Base-by-base conservation (phyloP, 2,329 filamentous ascomycete genomes). In the Beauveria rudraprayagi region DNA sequence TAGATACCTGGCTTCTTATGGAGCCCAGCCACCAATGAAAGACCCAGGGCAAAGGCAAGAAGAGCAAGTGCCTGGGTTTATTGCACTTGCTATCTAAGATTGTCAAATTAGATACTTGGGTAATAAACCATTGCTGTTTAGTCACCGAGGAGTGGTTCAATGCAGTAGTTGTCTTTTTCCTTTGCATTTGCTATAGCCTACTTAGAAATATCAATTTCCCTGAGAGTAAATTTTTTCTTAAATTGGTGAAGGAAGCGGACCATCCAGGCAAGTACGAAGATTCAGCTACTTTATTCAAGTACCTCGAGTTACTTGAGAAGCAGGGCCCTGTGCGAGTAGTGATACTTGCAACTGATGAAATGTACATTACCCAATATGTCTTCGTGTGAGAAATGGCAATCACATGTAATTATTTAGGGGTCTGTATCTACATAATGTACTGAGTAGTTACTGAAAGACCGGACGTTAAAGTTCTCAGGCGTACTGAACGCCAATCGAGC, bases 1-100 rank as follows among this genome's bases (percentile, higher is more conserved):
- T 37, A 37, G 34, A 5, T 16, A 37, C 34, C 34, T 37, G 46
- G 22, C 46, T 24, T 19, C 19, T 11, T n/a, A 60, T 57, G 55
- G 55, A 57, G 55, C 55, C 44, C 55, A 57, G 55, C 55, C 55
- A 57, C 55, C 54, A 57, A 48, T 60, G 24, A 19, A 60, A 22
- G 43, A 46, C 37, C 37, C 1, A 37, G 56, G 56, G 40, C 46
- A 19, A 52, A 17, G 30, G 30, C 11, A 11, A 41, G 34, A 30
- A 28, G 19, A 10, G n/a, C 51, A 9, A 7, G 16, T 26, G 22
- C 34, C 11, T 37, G 14, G 11, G 34, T 37, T 37, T 37, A 37
- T 37, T 37, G 19, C 22, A 24, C 41, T 43, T 19, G 41, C 41
- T 14, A 14, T 30, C 10, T 34, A 37, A 16, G 16, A 37, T 16